Percentiles rank a stretch among this genome's conserved stretches.
These are phyloP conservation scores for Annulohypoxylon moriforme DNA, from an alignment of 495 filamentous ascomycete species.

Conservation along the genomic window DNA sequence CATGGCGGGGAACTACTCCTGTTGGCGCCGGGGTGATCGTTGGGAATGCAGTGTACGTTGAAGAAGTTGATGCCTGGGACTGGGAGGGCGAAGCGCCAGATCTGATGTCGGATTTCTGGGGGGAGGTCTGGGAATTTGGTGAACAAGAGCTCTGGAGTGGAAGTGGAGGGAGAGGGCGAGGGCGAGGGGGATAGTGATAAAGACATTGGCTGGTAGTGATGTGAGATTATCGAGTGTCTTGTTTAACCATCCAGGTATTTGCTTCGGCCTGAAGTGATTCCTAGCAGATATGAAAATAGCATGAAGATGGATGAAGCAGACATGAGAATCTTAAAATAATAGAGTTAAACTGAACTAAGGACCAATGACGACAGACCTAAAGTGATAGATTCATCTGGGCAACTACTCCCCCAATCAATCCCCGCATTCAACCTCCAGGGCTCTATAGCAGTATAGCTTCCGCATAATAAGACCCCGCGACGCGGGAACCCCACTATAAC, in stretches of 20 bases:
- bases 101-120: slow-evolving; percentile 49
- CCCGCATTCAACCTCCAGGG: not conserved
- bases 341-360: not conserved
- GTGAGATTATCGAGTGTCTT: no score
- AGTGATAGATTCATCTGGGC: no score
- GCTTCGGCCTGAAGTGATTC: no score
- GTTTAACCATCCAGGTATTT: no score
- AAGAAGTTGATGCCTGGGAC: slow-evolving; percentile 47
- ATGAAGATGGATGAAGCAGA: no score
- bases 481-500: slow-evolving; percentile 5
- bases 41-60: slow-evolving; percentile 48
- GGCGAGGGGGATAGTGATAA: slow-evolving; percentile 5
- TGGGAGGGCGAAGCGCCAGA: slow-evolving; percentile 45
- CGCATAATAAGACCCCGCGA: not conserved
- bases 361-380: not conserved
- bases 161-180: not conserved
- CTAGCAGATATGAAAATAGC: no score
- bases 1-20: slow-evolving; percentile 43
- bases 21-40: slow-evolving; percentile 38
- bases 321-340: not conserved
- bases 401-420: no score
- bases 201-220: not conserved
- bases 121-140: slow-evolving; percentile 44
- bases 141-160: slow-evolving; percentile 14
- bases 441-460: not conserved